phyloP scores from a whole-genome alignment of 2,329 filamentous ascomycete species.

The Hymenoscyphus albidus region DNA sequence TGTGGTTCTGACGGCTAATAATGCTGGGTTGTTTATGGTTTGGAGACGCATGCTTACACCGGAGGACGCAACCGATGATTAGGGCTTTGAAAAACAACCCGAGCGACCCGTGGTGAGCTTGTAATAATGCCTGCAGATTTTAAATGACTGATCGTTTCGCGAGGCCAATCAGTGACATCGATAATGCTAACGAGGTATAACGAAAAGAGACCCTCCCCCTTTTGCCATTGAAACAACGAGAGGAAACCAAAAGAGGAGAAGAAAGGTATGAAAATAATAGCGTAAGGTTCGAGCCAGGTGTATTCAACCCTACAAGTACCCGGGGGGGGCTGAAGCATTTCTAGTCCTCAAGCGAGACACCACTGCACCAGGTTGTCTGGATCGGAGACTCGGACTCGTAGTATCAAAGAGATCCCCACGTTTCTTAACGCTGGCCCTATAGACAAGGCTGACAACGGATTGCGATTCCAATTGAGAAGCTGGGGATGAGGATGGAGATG shows the following conservation, averaged over 20 bases:
- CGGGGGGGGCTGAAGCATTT: not conserved
- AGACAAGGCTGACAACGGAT: not conserved
- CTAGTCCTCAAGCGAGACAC: not conserved
- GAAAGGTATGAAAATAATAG: not conserved
- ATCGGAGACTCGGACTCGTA: too few relatives aligned
- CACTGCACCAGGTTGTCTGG: not conserved
- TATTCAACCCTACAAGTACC: not conserved
- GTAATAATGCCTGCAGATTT: not conserved
- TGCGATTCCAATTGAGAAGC: not conserved
- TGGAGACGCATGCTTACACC: not conserved
- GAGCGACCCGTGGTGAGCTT: conserved; percentile 12
- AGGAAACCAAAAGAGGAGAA: not conserved
- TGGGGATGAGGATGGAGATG: not conserved
- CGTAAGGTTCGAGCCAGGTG: not conserved
- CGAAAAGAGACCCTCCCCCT: not conserved
- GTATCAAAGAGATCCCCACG: not conserved
- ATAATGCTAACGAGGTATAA: not conserved
- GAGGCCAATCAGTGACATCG: not conserved
- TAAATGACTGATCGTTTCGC: not conserved
- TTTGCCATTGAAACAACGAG: not conserved
- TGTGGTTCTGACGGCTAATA: conserved; percentile 7
- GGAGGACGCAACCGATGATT: conserved; percentile 12
- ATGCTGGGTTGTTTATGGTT: conserved; percentile 5
- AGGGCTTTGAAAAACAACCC: conserved; percentile 15
- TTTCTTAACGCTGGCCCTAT: conserved; percentile 7